Base-by-base conservation (phyloP, 1,284 basidiomycete genomes). In the Tilletia caries region DNA sequence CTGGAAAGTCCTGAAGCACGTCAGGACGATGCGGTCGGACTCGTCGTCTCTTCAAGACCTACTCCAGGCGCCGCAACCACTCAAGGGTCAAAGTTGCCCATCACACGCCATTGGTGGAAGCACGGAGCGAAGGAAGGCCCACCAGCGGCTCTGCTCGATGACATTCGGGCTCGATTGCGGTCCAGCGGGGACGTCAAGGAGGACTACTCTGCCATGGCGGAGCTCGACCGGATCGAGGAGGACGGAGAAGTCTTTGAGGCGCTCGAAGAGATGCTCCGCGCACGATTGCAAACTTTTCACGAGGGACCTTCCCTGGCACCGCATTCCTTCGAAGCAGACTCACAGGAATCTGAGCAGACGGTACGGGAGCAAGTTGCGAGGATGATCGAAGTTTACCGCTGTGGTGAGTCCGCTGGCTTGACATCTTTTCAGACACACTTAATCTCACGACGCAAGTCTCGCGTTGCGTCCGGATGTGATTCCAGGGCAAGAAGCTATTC, bases 21-120 rank as follows among this genome's bases (percentile, higher is more conserved):
- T 0, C 68, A 60, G 2, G 79, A 81, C 18, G 79, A 81, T 43
- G 71, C 73, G 18, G 65, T 81, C 2, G 71, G 73, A n/a, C 65
- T 81, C 18, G 34, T 46, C 34, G 41, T 65, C 23, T 62, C 58
- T 0, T 29, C 58, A 3, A 62, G 20, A 29, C 27, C 27, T n/a
- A 34, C 33, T 20, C 15, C 20, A 5, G 64, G 25, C 12, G 64
- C 34, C 12, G 62, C 33, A 29, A 23, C 33, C 8, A 29, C 62
- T 25, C 25, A 23, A 13, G 41, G 64, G 13, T 46, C 64, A 25
- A 65, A 10, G 41, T 15, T 37, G 64, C n/a, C 33, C 6, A 12
- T n/a, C 18, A 50, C 48, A 50, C n/a, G 54, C 1, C 64, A 46
- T 32, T 44, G 64, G 64, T 65, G 64, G 41, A 44, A 27, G 18